A percentile compares a stretch with the other conserved stretches of the same genome.
phyloP scores from a whole-genome alignment of 2,329 filamentous ascomycete species.

The Penicillium sp. region DNA sequence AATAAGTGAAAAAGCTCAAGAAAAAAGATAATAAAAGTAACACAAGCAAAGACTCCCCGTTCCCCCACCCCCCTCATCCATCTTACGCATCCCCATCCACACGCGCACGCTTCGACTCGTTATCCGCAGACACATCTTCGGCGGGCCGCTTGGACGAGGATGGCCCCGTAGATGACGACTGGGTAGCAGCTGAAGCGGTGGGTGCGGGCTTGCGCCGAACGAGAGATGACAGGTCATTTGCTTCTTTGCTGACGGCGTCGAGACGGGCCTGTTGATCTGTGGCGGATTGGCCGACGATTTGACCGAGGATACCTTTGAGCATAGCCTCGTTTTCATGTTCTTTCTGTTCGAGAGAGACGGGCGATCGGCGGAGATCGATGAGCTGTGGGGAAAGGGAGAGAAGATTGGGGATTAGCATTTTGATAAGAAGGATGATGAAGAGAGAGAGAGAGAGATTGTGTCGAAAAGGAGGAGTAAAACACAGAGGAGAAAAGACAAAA shows the following conservation, averaged over 20 bases:
- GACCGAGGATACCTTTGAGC: constrained; percentile 53
- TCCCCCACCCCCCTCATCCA: constrained; percentile 3
- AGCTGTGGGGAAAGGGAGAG: constrained; percentile 34
- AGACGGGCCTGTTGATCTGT: constrained; percentile 49
- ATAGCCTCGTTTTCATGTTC: constrained; percentile 36
- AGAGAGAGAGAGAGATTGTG: no score
- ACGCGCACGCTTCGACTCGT: constrained; percentile 23
- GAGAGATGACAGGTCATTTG: constrained; percentile 55
- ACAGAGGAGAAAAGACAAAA: no score
- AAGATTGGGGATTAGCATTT: neutral
- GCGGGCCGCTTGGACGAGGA: constrained; percentile 25
- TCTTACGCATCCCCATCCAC: constrained; percentile 5
- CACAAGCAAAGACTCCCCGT: neutral
- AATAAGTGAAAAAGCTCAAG: constrained; percentile 2
- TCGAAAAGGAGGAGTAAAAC: no score
- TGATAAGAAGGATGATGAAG: neutral
- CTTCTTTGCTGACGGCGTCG: constrained; percentile 49
- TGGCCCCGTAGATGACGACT: constrained; percentile 6
- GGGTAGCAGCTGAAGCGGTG: constrained; percentile 12
- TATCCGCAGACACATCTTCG: constrained; percentile 16
- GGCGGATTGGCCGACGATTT: constrained; percentile 51
- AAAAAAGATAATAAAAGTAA: neutral
- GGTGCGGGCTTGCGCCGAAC: constrained; percentile 48
- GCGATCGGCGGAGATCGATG: constrained; percentile 52
- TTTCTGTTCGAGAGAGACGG: constrained; percentile 42